Conservation (phyloP, 768 basidiomycete species). For the Termitomyces sp. region DNA sequence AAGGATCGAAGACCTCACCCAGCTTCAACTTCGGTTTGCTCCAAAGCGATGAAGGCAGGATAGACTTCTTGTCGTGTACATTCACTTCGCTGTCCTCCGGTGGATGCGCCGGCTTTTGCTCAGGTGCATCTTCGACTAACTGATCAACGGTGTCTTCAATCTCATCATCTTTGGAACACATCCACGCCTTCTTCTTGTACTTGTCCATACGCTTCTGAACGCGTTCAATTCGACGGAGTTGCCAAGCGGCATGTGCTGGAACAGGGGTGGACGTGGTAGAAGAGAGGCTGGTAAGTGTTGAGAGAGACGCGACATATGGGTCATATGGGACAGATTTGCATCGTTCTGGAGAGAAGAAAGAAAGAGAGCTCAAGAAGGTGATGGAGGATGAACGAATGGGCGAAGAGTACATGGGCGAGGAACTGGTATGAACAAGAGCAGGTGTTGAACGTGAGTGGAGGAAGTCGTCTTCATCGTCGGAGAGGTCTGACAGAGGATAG, state of each 20-base stretch:
- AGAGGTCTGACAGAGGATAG: slow-evolving; percentile 11
- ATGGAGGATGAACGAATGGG: slow-evolving; percentile 8
- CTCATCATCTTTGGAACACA: slow-evolving; percentile 24
- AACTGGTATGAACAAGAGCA: slow-evolving; percentile 3
- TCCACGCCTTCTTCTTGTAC: slow-evolving; percentile 26
- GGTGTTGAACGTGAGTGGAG: slow-evolving; percentile 6
- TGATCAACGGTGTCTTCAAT: slow-evolving; percentile 18
- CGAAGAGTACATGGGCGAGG: slow-evolving; percentile 10
- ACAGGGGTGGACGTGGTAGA: slow-evolving; percentile 17
- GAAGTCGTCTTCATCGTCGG: slow-evolving; percentile 3
- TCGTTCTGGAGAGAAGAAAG: slow-evolving; percentile 3
- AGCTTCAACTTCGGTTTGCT: slow-evolving; percentile 10
- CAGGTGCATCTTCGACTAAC: background rate
- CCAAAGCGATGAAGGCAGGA: background rate
- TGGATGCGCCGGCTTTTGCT: background rate
- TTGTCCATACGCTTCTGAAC: slow-evolving; percentile 26
- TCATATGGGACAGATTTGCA: slow-evolving; percentile 6
- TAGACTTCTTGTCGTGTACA: background rate
- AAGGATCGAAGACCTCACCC: slow-evolving; percentile 22
- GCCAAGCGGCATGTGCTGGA: slow-evolving; percentile 27
- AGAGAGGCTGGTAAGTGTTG: slow-evolving; percentile 10
- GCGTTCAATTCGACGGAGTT: slow-evolving; percentile 27
- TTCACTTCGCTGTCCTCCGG: background rate
- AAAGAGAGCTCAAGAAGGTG: slow-evolving; percentile 1
- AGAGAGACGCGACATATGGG: slow-evolving; percentile 11